Evolutionary conservation across 441 rosid genomes (phyloP), one percentile per base, ranked within the genome.

Genomic region (Breynia disticha): DNA sequence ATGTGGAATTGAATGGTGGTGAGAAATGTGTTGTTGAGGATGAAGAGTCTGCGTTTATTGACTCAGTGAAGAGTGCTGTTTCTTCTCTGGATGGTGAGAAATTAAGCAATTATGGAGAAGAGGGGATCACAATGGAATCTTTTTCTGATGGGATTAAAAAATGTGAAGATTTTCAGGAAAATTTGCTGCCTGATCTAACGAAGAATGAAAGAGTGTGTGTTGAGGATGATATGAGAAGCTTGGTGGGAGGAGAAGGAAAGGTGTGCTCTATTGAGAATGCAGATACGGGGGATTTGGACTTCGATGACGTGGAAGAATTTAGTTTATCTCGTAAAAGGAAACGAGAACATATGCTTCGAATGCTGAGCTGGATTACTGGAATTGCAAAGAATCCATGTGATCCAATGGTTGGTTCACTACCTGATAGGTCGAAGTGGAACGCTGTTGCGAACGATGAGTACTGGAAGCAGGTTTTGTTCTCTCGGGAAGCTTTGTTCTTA

Each of bases 381-480:
- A 60, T 73, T 63, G 95, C 97, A 0, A 77, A 69, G 66, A 59
- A 81, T 71, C 97, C 95, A 3, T 81, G 79, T 62, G 68, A 77
- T 56, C 57, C 61, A 1, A 57, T 62, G 16, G 55, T 82, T 64
- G 80, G 59, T 51, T 44, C 67, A 45, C 57, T 85, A 65, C 95
- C 94, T 0, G 86, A 82, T 37, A 67, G 64, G 49, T 67, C 90
- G n/a, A 78, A 79, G 50, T 91, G 94, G 98, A 82, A 59, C 14
- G 65, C 66, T 50, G 76, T 66, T 63, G 86, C 78, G 55, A 77
- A 57, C 55, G 86, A 75, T 20, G 76, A 75, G 64, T 57, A 72
- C 7, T 86, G 98, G 98, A 88, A 74, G 76, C 87, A 77, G 70
- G 76, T 77, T 55, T 74, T 91, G 62, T 60, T 71, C 70, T 76